Conservation (phyloP, 495 filamentous ascomycete genomes). For the Podospora didyma region DNA sequence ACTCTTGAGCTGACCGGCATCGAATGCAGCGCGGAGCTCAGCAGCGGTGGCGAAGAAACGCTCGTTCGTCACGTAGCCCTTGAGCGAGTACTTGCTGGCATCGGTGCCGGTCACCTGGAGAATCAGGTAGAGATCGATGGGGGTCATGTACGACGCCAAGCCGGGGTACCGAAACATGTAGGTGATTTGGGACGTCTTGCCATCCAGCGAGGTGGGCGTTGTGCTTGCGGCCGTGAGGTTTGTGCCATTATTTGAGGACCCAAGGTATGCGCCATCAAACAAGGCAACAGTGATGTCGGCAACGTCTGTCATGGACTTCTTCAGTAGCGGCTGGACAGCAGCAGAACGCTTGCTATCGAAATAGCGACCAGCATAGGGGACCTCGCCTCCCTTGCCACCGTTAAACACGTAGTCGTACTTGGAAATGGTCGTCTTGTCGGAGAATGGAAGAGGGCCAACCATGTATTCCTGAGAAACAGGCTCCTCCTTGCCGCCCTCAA, state of each 20-base stretch:
- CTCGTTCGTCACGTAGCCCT: constrained; percentile 33
- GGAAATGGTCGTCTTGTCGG: constrained; percentile 30
- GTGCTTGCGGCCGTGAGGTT: constrained; percentile 23
- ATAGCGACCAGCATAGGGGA: constrained; percentile 34
- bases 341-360: constrained; percentile 27
- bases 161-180: constrained; percentile 35
- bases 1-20: constrained; percentile 31
- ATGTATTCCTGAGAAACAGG: constrained; percentile 46
- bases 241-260: constrained; percentile 23
- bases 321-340: constrained; percentile 27
- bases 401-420: constrained; percentile 46
- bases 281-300: constrained; percentile 33
- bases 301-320: constrained; percentile 28
- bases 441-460: constrained; percentile 48
- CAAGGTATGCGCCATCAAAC: constrained; percentile 31
- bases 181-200: constrained; percentile 22
- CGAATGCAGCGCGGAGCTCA: constrained; percentile 32
- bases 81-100: constrained; percentile 28
- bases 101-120: constrained; percentile 38
- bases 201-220: constrained; percentile 31
- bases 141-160: constrained; percentile 27
- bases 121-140: constrained; percentile 35
- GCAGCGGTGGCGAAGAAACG: constrained; percentile 30
- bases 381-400: constrained; percentile 25
- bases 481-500: constrained; percentile 37